A percentile compares a stretch with the other conserved stretches of the same genome.
phyloP scores from a whole-genome alignment of 805 yeast species.

The Wickerhamiella sergipiensis region DNA sequence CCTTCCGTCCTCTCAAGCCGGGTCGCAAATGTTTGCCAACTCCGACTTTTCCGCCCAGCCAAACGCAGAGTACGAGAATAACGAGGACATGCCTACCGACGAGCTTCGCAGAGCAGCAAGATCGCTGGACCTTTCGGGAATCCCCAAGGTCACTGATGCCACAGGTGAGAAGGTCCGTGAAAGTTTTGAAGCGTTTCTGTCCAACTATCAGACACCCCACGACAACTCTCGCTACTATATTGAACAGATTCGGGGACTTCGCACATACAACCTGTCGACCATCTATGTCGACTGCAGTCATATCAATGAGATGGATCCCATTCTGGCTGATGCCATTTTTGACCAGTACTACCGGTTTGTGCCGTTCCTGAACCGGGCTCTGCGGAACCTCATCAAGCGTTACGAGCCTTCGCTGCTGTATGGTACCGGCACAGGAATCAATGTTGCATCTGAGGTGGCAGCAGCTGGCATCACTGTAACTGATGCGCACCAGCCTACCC shows the following conservation, averaged over 20 bases:
- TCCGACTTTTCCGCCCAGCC: neutral
- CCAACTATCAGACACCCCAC: slow-evolving; percentile 38
- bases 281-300: slow-evolving; percentile 79
- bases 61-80: neutral
- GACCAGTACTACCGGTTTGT: slow-evolving; percentile 88
- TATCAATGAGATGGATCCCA: slow-evolving; percentile 44
- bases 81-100: slow-evolving; percentile 8
- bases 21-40: neutral
- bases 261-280: slow-evolving; percentile 57
- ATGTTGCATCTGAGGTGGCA: slow-evolving; percentile 5
- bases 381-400: slow-evolving; percentile 56
- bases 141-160: slow-evolving; percentile 77
- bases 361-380: slow-evolving; percentile 68
- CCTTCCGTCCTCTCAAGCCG: neutral
- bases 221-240: slow-evolving; percentile 42
- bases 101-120: slow-evolving; percentile 14
- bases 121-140: slow-evolving; percentile 20
- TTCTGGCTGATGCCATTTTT: slow-evolving; percentile 68
- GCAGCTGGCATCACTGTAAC: neutral
- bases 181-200: slow-evolving; percentile 73
- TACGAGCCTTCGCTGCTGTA: slow-evolving; percentile 58
- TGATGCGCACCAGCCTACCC: slow-evolving; percentile 15
- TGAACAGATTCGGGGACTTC: slow-evolving; percentile 72
- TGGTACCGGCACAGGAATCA: slow-evolving; percentile 17
- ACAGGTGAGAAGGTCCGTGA: slow-evolving; percentile 92